Percentiles rank a stretch among this genome's conserved stretches.
Evolutionary conservation across 1,139 yeast genomes (phyloP).

Genomic region (Yamadazyma jaroonii): DNA sequence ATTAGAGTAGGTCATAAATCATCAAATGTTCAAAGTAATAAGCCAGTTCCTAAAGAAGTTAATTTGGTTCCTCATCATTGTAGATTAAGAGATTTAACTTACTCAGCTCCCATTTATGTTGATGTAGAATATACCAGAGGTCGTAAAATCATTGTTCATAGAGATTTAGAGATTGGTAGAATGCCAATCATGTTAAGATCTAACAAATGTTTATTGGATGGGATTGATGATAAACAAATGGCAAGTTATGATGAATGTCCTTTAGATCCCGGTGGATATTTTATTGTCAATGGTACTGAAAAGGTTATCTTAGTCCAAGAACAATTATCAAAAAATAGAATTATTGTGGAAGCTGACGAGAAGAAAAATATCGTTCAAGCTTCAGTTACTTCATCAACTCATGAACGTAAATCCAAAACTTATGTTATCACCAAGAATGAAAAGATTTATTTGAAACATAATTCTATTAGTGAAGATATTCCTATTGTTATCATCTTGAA

Average conservation of each 20-base stretch:
- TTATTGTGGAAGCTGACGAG: slow-evolving; percentile 95
- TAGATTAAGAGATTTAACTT: slow-evolving; percentile 89
- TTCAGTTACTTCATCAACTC: slow-evolving; percentile 95
- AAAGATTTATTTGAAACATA: slow-evolving; percentile 87
- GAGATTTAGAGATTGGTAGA: slow-evolving; percentile 90
- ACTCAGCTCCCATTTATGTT: slow-evolving; percentile 93
- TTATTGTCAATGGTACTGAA: slow-evolving; percentile 96
- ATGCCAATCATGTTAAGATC: slow-evolving; percentile 98
- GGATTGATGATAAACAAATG: slow-evolving; percentile 78
- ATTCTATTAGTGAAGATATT: slow-evolving; percentile 90
- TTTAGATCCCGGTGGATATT: slow-evolving; percentile 97
- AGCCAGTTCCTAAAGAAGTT: slow-evolving; percentile 51
- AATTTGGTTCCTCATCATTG: slow-evolving; percentile 94
- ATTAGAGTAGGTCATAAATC: slow-evolving; percentile 77
- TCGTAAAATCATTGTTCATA: slow-evolving; percentile 81
- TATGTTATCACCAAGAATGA: slow-evolving; percentile 91
- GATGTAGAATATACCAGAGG: slow-evolving; percentile 98
- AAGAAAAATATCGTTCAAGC: slow-evolving; percentile 95
- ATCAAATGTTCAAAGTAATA: slow-evolving; percentile 36
- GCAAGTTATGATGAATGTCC: slow-evolving; percentile 93
- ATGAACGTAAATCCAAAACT: slow-evolving; percentile 95
- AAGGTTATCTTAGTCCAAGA: slow-evolving; percentile 96
- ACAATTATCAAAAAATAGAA: slow-evolving; percentile 94
- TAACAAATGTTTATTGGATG: slow-evolving; percentile 82
- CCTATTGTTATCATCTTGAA: slow-evolving; percentile 91